Base-by-base conservation (phyloP, 176 grass and related monocot genomes). In the Tillandsia fasciculata region DNA sequence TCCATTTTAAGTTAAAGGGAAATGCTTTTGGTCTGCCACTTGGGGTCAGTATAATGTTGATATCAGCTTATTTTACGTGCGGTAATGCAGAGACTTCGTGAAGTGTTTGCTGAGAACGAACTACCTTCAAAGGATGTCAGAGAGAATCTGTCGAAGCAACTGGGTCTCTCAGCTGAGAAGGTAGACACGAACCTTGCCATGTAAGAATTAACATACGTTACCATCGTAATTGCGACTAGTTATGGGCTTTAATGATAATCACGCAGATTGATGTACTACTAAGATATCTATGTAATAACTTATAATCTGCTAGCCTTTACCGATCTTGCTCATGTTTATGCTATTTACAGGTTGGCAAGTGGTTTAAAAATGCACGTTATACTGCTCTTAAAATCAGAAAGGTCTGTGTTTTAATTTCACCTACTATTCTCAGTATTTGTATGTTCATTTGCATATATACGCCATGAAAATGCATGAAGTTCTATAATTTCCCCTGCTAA, bases 291-390 rank as follows among this genome's bases (percentile, higher is more conserved):
- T 1, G 24, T 24, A 24, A 24, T 24, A 24, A 24, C 24, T 24
- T 24, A 24, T 24, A 24, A 24, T 24, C 24, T 24, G 24, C 24
- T 24, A 42, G 33, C 33, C 33, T 42, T 42, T 42, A 42, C 33
- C 7, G 33, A 6, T 42, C 33, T 42, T 7, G 24, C 49, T 47
- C n/a, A 2, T 63, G 11, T n/a, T 64, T 52, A 65, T 65, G 50
- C 51, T 54, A 51, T 83, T 80, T 75, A 65, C 79, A 96, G 88
- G 85, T 96, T 77, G 84, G 87, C 78, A 87, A 80, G 77, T 96
- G 92, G 92, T 96, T 96, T 82, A 96, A 89, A 79, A 96, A 96
- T 91, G 85, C 92, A 76, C 69, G 92, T 61, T 91, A 83, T 81
- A 86, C 92, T 87, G 86, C 86, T 83, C 80, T 96, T 76, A 85